These are phyloP conservation scores for Talaromyces sp. DNA, from an alignment of 2,329 filamentous ascomycete species.

Conservation along the genomic window DNA sequence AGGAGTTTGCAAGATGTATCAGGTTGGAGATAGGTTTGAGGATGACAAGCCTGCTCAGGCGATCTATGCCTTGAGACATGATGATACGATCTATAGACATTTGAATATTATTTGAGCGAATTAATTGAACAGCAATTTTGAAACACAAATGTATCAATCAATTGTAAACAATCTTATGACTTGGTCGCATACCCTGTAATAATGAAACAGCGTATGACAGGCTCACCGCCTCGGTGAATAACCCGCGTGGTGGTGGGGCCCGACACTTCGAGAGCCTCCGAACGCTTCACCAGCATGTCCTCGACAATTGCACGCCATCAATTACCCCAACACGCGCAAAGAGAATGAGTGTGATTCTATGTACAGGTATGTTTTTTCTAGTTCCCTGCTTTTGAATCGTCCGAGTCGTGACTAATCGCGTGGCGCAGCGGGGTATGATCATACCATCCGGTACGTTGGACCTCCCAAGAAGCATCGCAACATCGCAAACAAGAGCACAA, in stretches of 20 bases:
- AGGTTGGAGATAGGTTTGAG: neutral
- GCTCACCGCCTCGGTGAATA: neutral
- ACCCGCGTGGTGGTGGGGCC: neutral
- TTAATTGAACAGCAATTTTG: neutral
- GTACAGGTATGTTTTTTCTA: constrained; percentile 49
- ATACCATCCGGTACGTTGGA: constrained; percentile 62
- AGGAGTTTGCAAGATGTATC: neutral
- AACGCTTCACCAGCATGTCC: neutral
- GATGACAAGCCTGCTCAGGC: neutral
- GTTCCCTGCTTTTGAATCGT: constrained; percentile 8
- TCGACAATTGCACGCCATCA: neutral
- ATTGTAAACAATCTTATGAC: too few species aligned
- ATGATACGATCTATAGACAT: neutral
- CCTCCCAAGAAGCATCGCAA: neutral
- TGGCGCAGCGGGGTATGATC: constrained; percentile 62
- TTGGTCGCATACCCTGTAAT: neutral
- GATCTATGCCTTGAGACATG: neutral
- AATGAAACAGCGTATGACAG: neutral
- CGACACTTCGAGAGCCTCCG: neutral
- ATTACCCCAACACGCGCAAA: neutral
- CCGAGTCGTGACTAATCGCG: neutral
- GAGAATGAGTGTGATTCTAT: constrained; percentile 60
- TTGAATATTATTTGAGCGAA: neutral
- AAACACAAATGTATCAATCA: too few species aligned
- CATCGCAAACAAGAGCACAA: constrained; percentile 10